Conservation (phyloP, 768 basidiomycete species). For the Boletus patriciae region DNA sequence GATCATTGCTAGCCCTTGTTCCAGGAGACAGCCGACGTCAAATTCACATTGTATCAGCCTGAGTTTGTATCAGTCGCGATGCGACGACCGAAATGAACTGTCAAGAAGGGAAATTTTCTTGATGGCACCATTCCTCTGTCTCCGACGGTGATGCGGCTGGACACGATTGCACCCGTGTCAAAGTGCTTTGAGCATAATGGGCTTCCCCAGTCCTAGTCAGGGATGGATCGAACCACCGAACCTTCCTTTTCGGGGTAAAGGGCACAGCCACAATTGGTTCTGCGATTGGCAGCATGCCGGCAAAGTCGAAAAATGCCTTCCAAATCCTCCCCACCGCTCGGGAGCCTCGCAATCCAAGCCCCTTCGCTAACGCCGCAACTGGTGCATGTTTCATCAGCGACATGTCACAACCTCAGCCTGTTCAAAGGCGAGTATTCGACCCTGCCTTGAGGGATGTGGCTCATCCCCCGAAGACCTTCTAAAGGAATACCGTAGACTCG, state of each 20-base stretch:
- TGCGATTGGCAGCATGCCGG: constrained; percentile 30
- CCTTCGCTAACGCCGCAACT: constrained; percentile 58
- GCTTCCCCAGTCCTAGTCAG: background rate
- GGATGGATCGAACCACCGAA: constrained; percentile 21
- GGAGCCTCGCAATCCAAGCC: constrained; percentile 68
- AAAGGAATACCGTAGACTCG: constrained; percentile 76
- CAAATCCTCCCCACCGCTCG: constrained; percentile 50
- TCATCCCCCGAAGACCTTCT: constrained; percentile 60
- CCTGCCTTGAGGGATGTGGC: constrained; percentile 8
- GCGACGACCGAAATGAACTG: constrained; percentile 26
- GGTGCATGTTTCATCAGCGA: constrained; percentile 70
- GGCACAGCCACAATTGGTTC: constrained; percentile 18
- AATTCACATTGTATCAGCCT: constrained; percentile 12
- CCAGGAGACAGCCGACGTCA: constrained; percentile 28
- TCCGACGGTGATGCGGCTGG: background rate
- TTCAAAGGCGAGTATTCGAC: constrained; percentile 57
- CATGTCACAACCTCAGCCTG: constrained; percentile 70
- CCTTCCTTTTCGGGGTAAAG: constrained; percentile 31
- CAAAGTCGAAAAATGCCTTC: constrained; percentile 39
- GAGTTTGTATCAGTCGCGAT: constrained; percentile 11
- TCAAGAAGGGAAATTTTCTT: constrained; percentile 12
- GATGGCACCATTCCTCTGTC: background rate
- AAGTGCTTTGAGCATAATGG: background rate
- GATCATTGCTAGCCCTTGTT: constrained; percentile 14
- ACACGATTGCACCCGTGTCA: background rate